Evolutionary conservation across 2,329 filamentous ascomycete genomes (phyloP).

Genomic region (Pseudogymnoascus sp.): DNA sequence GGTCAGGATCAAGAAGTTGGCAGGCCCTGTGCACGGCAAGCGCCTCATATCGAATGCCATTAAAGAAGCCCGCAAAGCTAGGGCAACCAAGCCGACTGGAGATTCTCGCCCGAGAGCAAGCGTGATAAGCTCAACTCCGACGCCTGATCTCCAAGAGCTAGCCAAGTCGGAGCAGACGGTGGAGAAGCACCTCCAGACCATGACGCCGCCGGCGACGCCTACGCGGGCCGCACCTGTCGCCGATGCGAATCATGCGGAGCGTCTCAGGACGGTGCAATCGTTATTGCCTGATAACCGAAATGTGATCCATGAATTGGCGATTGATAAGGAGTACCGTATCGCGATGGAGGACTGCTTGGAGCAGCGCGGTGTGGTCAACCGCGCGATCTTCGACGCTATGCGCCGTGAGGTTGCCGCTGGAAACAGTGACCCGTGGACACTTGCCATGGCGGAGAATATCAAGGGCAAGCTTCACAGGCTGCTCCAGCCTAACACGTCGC

Average conservation of each 20-base stretch:
- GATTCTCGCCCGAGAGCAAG: conserved; percentile 65
- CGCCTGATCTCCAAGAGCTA: conserved; percentile 35
- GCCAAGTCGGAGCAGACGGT: conserved; percentile 35
- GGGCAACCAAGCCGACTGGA: conserved; percentile 58
- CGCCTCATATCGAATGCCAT: conserved; percentile 69
- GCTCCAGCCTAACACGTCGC: conserved; percentile 61
- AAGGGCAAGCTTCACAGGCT: conserved; percentile 65
- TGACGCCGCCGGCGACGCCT: conserved; percentile 48
- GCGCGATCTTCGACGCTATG: conserved; percentile 53
- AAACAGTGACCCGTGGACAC: conserved; percentile 59
- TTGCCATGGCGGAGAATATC: conserved; percentile 64
- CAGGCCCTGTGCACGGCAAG: conserved; percentile 64
- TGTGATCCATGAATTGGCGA: conserved; percentile 70
- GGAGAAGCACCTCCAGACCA: conserved; percentile 38
- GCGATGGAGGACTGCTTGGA: conserved; percentile 53
- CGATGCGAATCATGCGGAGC: conserved; percentile 22
- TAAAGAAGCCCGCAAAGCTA: conserved; percentile 59
- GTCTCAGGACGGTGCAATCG: conserved; percentile 32
- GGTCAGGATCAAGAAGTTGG: conserved; percentile 71
- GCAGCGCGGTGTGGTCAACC: conserved; percentile 54
- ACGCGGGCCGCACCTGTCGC: conserved; percentile 20
- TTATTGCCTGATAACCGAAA: conserved; percentile 64
- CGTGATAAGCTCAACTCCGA: conserved; percentile 37
- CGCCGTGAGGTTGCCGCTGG: conserved; percentile 54
- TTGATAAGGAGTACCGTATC: conserved; percentile 72